Conservation (phyloP, 2,329 filamentous ascomycete species). For the Alternaria brassicicola region DNA sequence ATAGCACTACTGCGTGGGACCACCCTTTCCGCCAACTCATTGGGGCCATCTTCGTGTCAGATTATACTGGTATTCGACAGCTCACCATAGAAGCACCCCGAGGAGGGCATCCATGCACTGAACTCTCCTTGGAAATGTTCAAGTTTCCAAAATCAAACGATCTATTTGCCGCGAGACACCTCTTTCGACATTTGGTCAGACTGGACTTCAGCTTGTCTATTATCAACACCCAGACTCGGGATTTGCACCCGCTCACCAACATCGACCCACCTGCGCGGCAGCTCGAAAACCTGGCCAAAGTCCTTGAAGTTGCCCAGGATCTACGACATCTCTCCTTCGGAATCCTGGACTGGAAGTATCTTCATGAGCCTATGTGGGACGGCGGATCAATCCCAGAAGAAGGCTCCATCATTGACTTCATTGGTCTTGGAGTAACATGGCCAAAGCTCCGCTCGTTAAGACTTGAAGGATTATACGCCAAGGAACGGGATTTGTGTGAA, state of each 20-base stretch:
- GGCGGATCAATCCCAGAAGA: neutral
- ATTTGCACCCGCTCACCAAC: neutral
- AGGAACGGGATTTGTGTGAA: conserved; percentile 21
- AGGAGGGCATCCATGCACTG: conserved; percentile 1
- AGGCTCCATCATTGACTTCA: conserved; percentile 9
- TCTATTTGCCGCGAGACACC: conserved; percentile 24
- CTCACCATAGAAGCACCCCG: conserved; percentile 18
- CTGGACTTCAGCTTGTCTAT: conserved; percentile 26
- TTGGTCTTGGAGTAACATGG: conserved; percentile 33
- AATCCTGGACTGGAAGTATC: conserved; percentile 15
- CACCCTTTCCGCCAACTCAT: conserved; percentile 40
- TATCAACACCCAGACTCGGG: neutral
- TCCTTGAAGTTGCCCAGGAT: conserved; percentile 24
- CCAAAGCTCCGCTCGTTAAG: conserved; percentile 26
- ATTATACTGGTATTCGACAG: conserved; percentile 30
- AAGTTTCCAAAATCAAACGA: conserved; percentile 19
- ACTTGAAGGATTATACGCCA: conserved; percentile 28
- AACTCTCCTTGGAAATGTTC: conserved; percentile 29
- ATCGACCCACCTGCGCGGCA: neutral
- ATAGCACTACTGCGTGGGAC: conserved; percentile 1
- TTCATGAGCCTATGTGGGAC: conserved; percentile 7
- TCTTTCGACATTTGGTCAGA: conserved; percentile 30
- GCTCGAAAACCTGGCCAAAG: conserved; percentile 23
- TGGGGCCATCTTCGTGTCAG: conserved; percentile 27
- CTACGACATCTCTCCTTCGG: conserved; percentile 27